These are phyloP conservation scores for Acanthamoeba lenticulata DNA, from an alignment of 208 protist genomes.

Conservation along the genomic window DNA sequence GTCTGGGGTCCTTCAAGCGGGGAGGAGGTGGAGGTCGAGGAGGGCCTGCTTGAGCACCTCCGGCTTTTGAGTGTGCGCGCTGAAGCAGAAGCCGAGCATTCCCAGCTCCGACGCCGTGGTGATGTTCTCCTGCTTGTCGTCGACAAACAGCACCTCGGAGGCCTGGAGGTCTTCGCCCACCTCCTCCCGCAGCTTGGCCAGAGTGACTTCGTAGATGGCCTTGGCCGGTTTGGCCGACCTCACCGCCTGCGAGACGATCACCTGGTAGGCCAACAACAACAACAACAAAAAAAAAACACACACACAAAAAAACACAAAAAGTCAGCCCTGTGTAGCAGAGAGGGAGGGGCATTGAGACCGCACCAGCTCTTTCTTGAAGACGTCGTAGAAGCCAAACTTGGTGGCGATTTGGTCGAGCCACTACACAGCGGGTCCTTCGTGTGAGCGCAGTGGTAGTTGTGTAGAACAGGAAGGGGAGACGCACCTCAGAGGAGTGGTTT, in stretches of 20 bases:
- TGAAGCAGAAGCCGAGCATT: constrained; percentile 34
- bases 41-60: constrained; percentile 27
- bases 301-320: background rate
- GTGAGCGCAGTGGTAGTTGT: background rate
- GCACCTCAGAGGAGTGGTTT: background rate
- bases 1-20: no score
- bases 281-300: background rate
- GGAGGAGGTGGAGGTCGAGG: constrained; percentile 1
- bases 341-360: background rate
- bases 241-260: constrained; percentile 48
- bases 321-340: background rate
- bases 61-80: background rate
- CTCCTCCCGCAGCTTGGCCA: constrained; percentile 19
- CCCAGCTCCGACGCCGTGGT: background rate
- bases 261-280: background rate
- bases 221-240: constrained; percentile 19
- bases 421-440: no score
- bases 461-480: no score
- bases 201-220: constrained; percentile 29
- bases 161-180: background rate
- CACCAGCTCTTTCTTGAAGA: constrained; percentile 57
- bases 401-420: constrained; percentile 41
- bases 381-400: constrained; percentile 50
- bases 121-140: constrained; percentile 66
- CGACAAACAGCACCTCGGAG: constrained; percentile 46